Evolutionary conservation across 2,329 filamentous ascomycete species (phyloP).

Genomic region (Cladophialophora exuberans): DNA sequence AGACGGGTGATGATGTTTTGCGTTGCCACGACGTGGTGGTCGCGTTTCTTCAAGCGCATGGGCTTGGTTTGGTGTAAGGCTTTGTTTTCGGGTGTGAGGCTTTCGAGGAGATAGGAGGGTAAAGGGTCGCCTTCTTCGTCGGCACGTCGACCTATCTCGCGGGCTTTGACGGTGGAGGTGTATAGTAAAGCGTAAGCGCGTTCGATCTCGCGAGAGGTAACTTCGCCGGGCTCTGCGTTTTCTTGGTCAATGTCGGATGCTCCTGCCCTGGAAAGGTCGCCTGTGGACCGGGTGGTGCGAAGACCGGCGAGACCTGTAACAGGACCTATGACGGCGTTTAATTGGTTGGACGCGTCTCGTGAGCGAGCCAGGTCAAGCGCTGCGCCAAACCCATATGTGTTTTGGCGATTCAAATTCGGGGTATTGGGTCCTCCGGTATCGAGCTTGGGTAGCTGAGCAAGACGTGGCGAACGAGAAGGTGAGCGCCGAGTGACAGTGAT

Average conservation of each 20-base stretch:
- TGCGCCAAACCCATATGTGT: slow-evolving; percentile 39
- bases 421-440: slow-evolving; percentile 45
- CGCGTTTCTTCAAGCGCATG: slow-evolving; percentile 45
- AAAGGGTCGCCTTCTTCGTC: slow-evolving; percentile 39
- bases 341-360: slow-evolving; percentile 28
- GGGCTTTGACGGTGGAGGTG: slow-evolving; percentile 86
- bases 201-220: slow-evolving; percentile 71
- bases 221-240: slow-evolving; percentile 30
- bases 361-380: slow-evolving; percentile 28
- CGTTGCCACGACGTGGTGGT: slow-evolving; percentile 59
- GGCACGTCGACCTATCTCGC: slow-evolving; percentile 72
- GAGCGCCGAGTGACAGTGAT: slow-evolving; percentile 44
- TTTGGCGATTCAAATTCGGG: slow-evolving; percentile 26
- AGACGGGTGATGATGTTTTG: slow-evolving; percentile 52
- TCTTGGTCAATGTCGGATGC: slow-evolving; percentile 13
- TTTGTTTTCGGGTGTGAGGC: slow-evolving; percentile 34
- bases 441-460: slow-evolving; percentile 54
- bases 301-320: slow-evolving; percentile 20
- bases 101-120: slow-evolving; percentile 42
- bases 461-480: slow-evolving; percentile 45
- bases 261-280: slow-evolving; percentile 11
- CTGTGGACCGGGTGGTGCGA: slow-evolving; percentile 28
- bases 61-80: slow-evolving; percentile 39
- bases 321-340: slow-evolving; percentile 36
- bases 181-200: slow-evolving; percentile 77